phyloP scores from a whole-genome alignment of 345 rosid genomes.

The Streptanthus diversifolius region DNA sequence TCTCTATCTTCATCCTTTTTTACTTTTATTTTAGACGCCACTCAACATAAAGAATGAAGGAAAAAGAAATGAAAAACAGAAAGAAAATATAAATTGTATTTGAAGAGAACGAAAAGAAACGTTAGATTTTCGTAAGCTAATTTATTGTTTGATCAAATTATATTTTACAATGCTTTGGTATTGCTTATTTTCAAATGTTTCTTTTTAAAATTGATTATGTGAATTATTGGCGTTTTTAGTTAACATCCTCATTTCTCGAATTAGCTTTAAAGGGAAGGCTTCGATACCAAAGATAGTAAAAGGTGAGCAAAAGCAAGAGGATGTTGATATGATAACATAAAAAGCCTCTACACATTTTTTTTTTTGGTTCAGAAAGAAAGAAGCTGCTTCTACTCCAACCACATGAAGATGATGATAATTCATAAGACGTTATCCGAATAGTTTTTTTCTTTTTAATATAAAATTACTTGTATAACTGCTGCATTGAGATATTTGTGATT shows the following conservation, averaged over 20 bases:
- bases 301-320: background rate
- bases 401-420: background rate
- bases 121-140: background rate
- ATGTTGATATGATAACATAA: constrained; percentile 2
- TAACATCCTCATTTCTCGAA: background rate
- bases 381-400: background rate
- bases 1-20: constrained; percentile 12
- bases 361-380: background rate
- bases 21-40: constrained; percentile 15
- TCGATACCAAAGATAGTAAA: background rate
- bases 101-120: background rate
- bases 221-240: too few relatives aligned
- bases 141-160: background rate
- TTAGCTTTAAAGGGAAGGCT: background rate
- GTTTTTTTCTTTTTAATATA: too few relatives aligned
- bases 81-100: background rate
- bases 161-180: background rate
- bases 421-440: background rate
- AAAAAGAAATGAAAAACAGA: background rate
- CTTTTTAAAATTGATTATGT: too few relatives aligned
- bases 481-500: too few relatives aligned
- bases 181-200: too few relatives aligned
- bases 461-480: too few relatives aligned
- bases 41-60: background rate
- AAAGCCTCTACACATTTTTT: background rate